Percentiles rank a stretch among this genome's conserved stretches.
Evolutionary conservation across 805 yeast genomes (phyloP).

Genomic region (Torulaspora delbrueckii): DNA sequence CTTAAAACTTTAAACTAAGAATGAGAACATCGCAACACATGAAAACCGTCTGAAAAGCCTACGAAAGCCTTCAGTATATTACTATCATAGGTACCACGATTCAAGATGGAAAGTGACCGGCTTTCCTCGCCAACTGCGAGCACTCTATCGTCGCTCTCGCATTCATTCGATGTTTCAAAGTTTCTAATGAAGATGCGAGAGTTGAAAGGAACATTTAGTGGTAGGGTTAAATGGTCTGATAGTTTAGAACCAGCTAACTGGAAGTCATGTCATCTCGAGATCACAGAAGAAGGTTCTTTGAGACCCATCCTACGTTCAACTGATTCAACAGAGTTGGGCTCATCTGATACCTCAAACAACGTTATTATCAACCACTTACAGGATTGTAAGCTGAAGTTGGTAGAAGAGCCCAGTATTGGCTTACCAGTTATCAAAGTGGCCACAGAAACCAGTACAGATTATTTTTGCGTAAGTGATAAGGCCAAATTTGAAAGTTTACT

Average conservation of each 20-base stretch:
- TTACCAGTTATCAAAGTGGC: slow-evolving; percentile 20
- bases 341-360: background rate
- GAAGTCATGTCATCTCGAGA: slow-evolving; percentile 21
- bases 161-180: slow-evolving; percentile 7
- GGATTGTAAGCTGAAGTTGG: slow-evolving; percentile 21
- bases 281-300: slow-evolving; percentile 12
- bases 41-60: too few relatives aligned
- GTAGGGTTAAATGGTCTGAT: slow-evolving; percentile 25
- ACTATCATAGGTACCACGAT: background rate
- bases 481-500: slow-evolving; percentile 40
- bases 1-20: background rate
- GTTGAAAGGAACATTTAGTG: slow-evolving; percentile 22
- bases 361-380: slow-evolving; percentile 25
- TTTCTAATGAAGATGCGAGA: slow-evolving; percentile 7
- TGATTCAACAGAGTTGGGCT: background rate
- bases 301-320: background rate
- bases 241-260: slow-evolving; percentile 20
- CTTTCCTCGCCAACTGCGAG: background rate
- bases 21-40: too few relatives aligned
- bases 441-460: slow-evolving; percentile 10
- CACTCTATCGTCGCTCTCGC: background rate
- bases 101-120: background rate
- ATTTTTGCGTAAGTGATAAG: slow-evolving; percentile 20
- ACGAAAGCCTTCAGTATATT: background rate
- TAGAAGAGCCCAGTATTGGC: slow-evolving; percentile 8